Evolutionary conservation across 805 yeast genomes (phyloP).

Genomic region (Saccharomycopsis malanga): DNA sequence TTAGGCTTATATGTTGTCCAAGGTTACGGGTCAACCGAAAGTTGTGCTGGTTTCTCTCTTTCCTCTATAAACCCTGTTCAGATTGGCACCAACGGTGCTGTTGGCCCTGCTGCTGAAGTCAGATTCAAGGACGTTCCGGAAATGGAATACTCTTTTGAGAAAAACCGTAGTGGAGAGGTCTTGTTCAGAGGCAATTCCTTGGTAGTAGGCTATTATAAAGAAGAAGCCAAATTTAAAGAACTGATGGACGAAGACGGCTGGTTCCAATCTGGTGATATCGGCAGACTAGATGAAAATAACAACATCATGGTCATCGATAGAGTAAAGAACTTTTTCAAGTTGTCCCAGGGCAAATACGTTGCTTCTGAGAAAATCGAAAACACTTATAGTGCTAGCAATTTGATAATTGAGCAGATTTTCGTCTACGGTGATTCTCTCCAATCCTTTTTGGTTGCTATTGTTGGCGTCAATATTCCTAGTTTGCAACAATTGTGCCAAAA

Average conservation of each 20-base stretch:
- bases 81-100: constrained; percentile 37
- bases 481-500: neutral
- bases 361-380: constrained; percentile 74
- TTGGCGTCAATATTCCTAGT: constrained; percentile 49
- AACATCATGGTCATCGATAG: constrained; percentile 59
- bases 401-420: constrained; percentile 46
- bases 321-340: constrained; percentile 71
- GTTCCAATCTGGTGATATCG: constrained; percentile 66
- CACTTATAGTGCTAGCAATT: constrained; percentile 47
- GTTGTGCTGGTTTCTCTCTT: constrained; percentile 26
- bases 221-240: constrained; percentile 39
- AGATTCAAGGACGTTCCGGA: constrained; percentile 49
- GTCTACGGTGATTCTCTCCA: constrained; percentile 59
- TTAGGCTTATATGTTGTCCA: constrained; percentile 39
- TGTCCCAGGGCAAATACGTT: constrained; percentile 60
- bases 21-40: constrained; percentile 59
- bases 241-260: constrained; percentile 50
- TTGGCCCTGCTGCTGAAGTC: constrained; percentile 40
- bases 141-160: constrained; percentile 33
- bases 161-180: constrained; percentile 41
- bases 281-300: constrained; percentile 43
- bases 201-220: constrained; percentile 37
- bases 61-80: constrained; percentile 28
- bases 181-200: constrained; percentile 47
- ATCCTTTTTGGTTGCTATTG: constrained; percentile 49